phyloP scores from a whole-genome alignment of 192 early-diverging fungal species.

The Phlyctochytrium bullatum region DNA sequence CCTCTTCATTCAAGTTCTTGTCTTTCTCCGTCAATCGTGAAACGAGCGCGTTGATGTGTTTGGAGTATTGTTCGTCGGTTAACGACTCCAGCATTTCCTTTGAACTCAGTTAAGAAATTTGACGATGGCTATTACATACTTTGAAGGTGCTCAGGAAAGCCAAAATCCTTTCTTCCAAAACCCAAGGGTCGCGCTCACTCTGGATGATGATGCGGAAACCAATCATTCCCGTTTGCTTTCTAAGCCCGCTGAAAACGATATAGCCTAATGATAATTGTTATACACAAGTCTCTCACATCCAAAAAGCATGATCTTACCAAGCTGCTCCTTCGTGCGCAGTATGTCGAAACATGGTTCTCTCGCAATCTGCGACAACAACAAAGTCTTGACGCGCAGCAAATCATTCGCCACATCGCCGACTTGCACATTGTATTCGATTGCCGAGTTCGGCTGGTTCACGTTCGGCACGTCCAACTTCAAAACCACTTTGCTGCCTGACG shows the following conservation, averaged over 20 bases:
- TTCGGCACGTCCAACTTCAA: constrained; percentile 54
- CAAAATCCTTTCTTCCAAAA: constrained; percentile 77
- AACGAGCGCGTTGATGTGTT: constrained; percentile 64
- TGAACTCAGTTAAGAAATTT: background rate
- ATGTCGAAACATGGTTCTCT: constrained; percentile 92
- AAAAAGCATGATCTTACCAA: constrained; percentile 12
- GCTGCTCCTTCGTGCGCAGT: constrained; percentile 80
- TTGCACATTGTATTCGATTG: constrained; percentile 82
- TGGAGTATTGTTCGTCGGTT: constrained; percentile 61
- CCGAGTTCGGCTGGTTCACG: constrained; percentile 81
- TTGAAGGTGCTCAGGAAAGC: constrained; percentile 66
- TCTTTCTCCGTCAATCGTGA: constrained; percentile 65
- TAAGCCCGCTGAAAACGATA: constrained; percentile 68
- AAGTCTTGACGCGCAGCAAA: constrained; percentile 61
- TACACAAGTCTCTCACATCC: too few relatives aligned
- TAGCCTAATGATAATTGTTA: too few relatives aligned
- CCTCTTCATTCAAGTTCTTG: constrained; percentile 75
- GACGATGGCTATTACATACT: constrained; percentile 30
- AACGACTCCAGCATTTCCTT: constrained; percentile 40
- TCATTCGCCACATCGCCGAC: constrained; percentile 69
- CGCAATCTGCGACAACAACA: constrained; percentile 76
- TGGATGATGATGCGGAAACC: constrained; percentile 82
- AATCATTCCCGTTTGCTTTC: constrained; percentile 73
- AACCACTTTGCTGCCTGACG: constrained; percentile 1
- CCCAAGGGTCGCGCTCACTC: constrained; percentile 77